Conservation (phyloP, 208 protist species). For the Leptomonas pyrrhocoris region DNA sequence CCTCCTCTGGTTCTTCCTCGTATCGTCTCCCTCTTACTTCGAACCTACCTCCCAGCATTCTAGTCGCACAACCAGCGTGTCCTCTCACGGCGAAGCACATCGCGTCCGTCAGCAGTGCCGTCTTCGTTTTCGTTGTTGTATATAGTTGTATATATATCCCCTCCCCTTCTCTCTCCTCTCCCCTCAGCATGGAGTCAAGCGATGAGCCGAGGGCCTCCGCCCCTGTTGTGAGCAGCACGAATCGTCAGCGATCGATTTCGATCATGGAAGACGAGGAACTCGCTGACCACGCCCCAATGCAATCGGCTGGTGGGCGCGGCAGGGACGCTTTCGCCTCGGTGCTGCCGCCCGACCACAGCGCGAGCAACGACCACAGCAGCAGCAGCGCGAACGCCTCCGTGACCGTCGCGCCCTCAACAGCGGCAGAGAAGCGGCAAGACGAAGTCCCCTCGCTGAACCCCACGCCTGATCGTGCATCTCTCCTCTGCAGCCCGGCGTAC, state of each 20-base stretch:
- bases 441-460: background rate
- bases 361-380: slow-evolving; percentile 2
- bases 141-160: too few species aligned
- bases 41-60: too few species aligned
- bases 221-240: background rate
- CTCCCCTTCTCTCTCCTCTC: too few species aligned
- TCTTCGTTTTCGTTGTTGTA: too few species aligned
- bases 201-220: slow-evolving; percentile 10
- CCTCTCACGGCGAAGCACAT: too few species aligned
- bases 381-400: too few species aligned
- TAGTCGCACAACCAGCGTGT: too few species aligned
- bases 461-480: background rate
- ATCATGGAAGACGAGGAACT: slow-evolving; percentile 17
- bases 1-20: too few species aligned
- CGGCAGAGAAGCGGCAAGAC: background rate
- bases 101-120: too few species aligned
- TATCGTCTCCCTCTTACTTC: too few species aligned
- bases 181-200: slow-evolving; percentile 1
- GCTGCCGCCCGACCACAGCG: background rate
- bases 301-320: background rate
- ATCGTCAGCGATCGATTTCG: slow-evolving; percentile 25
- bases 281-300: slow-evolving; percentile 4
- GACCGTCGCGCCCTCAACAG: too few species aligned
- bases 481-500: slow-evolving; percentile 15
- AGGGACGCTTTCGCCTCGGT: background rate